These are phyloP conservation scores for Tetrahymena elliotti DNA, from an alignment of 73 alveolate genomes.

Conservation along the genomic window DNA sequence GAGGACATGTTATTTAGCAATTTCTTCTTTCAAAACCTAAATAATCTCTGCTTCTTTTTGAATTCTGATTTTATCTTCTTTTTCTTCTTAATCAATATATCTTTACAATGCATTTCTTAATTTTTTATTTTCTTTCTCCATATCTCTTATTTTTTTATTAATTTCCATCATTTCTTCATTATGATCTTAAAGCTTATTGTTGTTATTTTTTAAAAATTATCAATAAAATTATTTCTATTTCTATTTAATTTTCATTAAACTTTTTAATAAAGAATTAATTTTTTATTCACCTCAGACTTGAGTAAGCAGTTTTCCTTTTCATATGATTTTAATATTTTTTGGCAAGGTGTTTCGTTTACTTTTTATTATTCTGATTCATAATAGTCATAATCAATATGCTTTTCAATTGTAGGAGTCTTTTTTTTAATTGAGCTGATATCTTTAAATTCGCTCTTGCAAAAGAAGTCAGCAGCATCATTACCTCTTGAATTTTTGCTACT, in stretches of 20 bases:
- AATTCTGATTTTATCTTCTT: background rate
- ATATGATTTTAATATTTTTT: background rate
- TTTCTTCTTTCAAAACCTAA: background rate
- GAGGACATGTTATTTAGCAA: background rate
- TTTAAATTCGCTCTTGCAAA: background rate
- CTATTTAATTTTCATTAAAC: no score
- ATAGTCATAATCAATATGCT: background rate
- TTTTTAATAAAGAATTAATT: background rate
- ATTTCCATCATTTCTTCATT: background rate
- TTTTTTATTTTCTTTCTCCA: background rate
- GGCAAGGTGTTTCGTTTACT: background rate
- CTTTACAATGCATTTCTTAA: background rate
- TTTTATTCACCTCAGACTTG: background rate
- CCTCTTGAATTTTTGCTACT: background rate
- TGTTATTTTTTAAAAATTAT: background rate
- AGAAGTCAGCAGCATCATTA: background rate
- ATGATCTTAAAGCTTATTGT: background rate
- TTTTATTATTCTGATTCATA: background rate
- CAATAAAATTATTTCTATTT: background rate
- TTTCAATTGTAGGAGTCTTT: background rate
- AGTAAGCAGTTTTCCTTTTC: background rate
- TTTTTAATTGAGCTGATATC: background rate
- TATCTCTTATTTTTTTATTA: background rate
- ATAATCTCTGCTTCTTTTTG: background rate
- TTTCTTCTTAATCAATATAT: background rate